Percentiles rank a stretch among this genome's conserved stretches.
phyloP scores from a whole-genome alignment of 176 grass and related monocot genomes.

The Eragrostis curvula region DNA sequence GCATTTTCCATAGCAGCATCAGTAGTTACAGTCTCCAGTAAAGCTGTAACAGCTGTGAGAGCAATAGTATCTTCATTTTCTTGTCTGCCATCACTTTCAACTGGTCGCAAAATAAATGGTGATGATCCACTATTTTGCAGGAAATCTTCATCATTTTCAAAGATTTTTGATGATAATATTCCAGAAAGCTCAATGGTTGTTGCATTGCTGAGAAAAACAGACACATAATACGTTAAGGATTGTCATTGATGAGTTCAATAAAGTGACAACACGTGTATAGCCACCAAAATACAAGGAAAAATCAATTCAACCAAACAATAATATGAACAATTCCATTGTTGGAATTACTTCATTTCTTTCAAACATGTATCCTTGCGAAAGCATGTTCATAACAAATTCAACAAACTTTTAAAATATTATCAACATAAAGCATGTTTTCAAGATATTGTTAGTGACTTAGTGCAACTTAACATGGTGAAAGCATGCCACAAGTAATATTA shows the following conservation, averaged over 20 bases:
- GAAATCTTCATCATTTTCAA: slow-evolving; percentile 76
- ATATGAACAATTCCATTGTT: not conserved
- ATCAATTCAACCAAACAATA: slow-evolving; percentile 24
- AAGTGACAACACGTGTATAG: not conserved
- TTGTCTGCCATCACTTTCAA: slow-evolving; percentile 45
- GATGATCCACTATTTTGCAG: slow-evolving; percentile 40
- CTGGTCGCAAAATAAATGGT: slow-evolving; percentile 42
- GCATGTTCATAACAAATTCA: slow-evolving; percentile 20
- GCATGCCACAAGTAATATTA: slow-evolving; percentile 11
- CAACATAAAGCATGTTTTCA: slow-evolving; percentile 18
- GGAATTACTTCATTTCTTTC: not conserved
- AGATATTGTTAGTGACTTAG: not conserved
- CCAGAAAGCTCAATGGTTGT: slow-evolving; percentile 71
- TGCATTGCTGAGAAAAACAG: slow-evolving; percentile 73
- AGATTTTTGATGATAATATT: slow-evolving; percentile 69
- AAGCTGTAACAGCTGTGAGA: slow-evolving; percentile 40
- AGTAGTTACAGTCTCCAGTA: slow-evolving; percentile 45
- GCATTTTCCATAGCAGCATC: slow-evolving; percentile 66
- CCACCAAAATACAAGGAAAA: slow-evolving; percentile 4
- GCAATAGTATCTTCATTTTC: slow-evolving; percentile 47
- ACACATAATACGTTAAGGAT: slow-evolving; percentile 41
- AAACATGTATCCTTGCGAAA: slow-evolving; percentile 4
- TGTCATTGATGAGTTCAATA: slow-evolving; percentile 41
- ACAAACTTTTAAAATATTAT: not conserved
- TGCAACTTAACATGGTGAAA: slow-evolving; percentile 22